These are phyloP conservation scores for Carex parvula DNA, from an alignment of 176 grass and related monocot genomes.

Conservation along the genomic window DNA sequence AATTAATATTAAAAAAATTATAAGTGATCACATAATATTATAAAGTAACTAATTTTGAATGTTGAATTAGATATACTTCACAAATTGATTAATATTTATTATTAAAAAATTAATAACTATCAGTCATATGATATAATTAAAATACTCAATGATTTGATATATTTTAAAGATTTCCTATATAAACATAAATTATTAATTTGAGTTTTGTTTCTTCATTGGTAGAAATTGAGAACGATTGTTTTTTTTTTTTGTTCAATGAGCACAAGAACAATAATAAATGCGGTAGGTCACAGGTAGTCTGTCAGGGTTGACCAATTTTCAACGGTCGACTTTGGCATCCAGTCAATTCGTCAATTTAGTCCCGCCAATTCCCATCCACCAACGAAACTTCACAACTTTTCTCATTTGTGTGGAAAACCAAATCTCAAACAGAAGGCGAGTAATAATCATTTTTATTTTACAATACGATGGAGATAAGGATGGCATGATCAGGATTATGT, in stretches of 20 bases:
- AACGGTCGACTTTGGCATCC: neutral
- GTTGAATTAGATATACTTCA: no score
- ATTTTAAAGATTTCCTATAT: no score
- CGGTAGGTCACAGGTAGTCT: neutral
- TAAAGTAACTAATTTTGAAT: no score
- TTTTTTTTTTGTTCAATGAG: no score
- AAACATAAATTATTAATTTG: neutral
- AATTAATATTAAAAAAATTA: no score
- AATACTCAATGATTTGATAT: no score
- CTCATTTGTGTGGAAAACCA: neutral
- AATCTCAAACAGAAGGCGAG: neutral
- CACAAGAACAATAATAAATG: neutral
- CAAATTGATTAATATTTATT: no score
- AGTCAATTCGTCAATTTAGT: slow-evolving; percentile 11
- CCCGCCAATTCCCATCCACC: neutral
- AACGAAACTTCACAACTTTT: neutral
- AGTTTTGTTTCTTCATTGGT: neutral
- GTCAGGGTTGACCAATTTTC: neutral
- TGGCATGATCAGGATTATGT: neutral
- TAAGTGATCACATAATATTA: no score
- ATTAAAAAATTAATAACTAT: no score
- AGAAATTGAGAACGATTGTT: neutral
- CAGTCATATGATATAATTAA: no score
- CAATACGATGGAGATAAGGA: neutral
- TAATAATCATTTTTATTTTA: neutral